A percentile compares a stretch with the other conserved stretches of the same genome.
These are phyloP conservation scores for Pyricularia pennisetigena DNA, from an alignment of 2,329 filamentous ascomycete species.

Conservation along the genomic window DNA sequence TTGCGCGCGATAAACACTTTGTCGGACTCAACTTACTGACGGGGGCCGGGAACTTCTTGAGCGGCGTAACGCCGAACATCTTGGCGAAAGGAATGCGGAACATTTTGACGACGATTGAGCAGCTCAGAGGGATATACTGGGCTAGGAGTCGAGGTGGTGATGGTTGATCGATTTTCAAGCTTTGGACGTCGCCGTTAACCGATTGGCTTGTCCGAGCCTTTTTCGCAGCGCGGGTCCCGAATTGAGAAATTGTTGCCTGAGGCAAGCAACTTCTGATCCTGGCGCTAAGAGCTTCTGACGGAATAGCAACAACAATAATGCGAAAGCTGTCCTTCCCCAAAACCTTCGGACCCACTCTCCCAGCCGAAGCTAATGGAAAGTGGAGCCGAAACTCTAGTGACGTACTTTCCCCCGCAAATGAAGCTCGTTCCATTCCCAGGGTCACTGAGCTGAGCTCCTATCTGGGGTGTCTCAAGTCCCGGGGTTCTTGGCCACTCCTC, in stretches of 20 bases:
- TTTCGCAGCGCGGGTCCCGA: conserved; percentile 15
- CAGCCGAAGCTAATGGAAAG: neutral
- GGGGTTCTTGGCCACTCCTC: neutral
- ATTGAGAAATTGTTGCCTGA: conserved; percentile 3
- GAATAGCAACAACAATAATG: neutral
- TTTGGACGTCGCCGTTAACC: neutral
- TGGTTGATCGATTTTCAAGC: conserved; percentile 8
- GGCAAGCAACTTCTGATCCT: neutral
- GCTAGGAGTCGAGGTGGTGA: conserved; percentile 15
- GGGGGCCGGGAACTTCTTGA: conserved; percentile 75
- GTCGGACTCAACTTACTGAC: conserved; percentile 54
- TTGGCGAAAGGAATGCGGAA: conserved; percentile 32
- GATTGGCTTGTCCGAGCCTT: conserved; percentile 13
- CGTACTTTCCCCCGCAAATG: neutral
- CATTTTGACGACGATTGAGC: conserved; percentile 47
- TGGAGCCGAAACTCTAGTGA: neutral
- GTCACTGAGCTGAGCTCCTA: conserved; percentile 1
- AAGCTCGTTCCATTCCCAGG: neutral
- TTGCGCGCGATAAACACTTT: conserved; percentile 1
- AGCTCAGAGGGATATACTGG: conserved; percentile 21
- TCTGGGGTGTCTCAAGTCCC: neutral
- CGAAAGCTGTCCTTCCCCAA: neutral
- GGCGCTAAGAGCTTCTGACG: neutral
- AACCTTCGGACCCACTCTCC: neutral
- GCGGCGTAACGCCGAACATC: conserved; percentile 47